Evolutionary conservation across 345 rosid species (phyloP).

Genomic region (Cochlearia excelsa): DNA sequence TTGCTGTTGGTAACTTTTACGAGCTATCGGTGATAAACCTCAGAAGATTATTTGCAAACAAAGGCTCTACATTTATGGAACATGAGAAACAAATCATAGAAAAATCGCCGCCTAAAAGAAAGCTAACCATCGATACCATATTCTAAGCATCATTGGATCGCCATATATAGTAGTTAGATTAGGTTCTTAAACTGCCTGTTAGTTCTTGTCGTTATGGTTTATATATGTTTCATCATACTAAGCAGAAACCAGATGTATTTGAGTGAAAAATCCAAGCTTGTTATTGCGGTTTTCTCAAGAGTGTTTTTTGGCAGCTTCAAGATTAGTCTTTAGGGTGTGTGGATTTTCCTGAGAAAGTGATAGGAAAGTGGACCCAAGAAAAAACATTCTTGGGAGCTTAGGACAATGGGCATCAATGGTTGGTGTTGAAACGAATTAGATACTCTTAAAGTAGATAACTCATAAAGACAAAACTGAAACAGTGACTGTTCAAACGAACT

Average conservation of each 20-base stretch:
- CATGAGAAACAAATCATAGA: slow-evolving; percentile 72
- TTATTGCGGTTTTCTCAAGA: neutral
- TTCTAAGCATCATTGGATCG: slow-evolving; percentile 40
- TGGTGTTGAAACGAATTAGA: slow-evolving; percentile 34
- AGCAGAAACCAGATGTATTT: neutral
- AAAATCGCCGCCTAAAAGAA: slow-evolving; percentile 71
- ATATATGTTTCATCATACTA: slow-evolving; percentile 13
- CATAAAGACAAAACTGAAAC: slow-evolving; percentile 23
- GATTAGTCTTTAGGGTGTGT: slow-evolving; percentile 12
- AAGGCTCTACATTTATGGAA: slow-evolving; percentile 89
- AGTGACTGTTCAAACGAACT: slow-evolving; percentile 22
- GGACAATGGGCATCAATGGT: slow-evolving; percentile 36
- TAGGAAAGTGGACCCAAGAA: slow-evolving; percentile 33
- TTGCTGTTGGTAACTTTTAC: slow-evolving; percentile 68
- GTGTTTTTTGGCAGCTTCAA: neutral
- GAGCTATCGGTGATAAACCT: slow-evolving; percentile 94
- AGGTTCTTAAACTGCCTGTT: slow-evolving; percentile 1
- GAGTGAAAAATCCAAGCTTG: neutral
- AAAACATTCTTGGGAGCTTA: slow-evolving; percentile 32
- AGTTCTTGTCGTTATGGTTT: slow-evolving; percentile 9
- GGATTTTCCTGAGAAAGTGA: slow-evolving; percentile 26
- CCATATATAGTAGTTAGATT: slow-evolving; percentile 27
- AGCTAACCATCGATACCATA: slow-evolving; percentile 80
- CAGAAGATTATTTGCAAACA: slow-evolving; percentile 81
- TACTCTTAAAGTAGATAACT: slow-evolving; percentile 27